A percentile compares a stretch with the other conserved stretches of the same genome.
Evolutionary conservation across 805 yeast species (phyloP).

Genomic region (Barnettozyma sucrosica): DNA sequence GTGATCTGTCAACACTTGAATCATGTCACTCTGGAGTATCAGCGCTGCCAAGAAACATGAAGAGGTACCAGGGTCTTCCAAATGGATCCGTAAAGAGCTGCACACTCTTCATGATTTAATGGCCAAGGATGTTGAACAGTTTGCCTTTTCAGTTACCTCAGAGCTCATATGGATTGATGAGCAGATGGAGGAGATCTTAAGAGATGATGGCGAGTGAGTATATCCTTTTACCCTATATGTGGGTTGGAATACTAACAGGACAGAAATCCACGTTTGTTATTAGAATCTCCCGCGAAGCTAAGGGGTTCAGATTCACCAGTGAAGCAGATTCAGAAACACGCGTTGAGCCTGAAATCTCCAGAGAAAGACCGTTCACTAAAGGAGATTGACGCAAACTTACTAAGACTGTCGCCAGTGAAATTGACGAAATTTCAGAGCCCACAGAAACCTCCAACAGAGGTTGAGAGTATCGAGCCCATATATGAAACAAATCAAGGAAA

Average conservation of each 20-base stretch:
- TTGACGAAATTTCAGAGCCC: conserved; percentile 11
- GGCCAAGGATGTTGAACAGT: conserved; percentile 32
- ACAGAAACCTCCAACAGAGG: not conserved
- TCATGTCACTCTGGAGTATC: conserved; percentile 27
- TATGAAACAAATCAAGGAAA: not conserved
- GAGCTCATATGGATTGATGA: conserved; percentile 38
- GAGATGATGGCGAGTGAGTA: conserved; percentile 23
- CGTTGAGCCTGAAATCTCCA: conserved; percentile 18
- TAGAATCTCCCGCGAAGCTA: conserved; percentile 25
- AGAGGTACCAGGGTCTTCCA: conserved; percentile 44
- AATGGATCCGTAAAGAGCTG: conserved; percentile 44
- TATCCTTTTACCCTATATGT: not conserved
- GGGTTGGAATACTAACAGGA: conserved; percentile 12
- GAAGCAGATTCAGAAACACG: conserved; percentile 20
- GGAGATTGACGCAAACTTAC: conserved; percentile 14
- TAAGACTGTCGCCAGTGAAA: conserved; percentile 21
- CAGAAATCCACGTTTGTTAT: conserved; percentile 22
- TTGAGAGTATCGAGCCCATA: not conserved
- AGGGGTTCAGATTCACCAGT: conserved; percentile 25
- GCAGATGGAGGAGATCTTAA: conserved; percentile 33
- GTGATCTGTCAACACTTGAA: not conserved
- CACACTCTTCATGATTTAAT: conserved; percentile 34
- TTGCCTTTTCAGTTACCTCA: conserved; percentile 34
- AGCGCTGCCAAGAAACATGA: conserved; percentile 24
- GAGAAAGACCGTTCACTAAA: conserved; percentile 7